Conservation (phyloP, 805 yeast genomes). For the Ogataea pignaliae region DNA sequence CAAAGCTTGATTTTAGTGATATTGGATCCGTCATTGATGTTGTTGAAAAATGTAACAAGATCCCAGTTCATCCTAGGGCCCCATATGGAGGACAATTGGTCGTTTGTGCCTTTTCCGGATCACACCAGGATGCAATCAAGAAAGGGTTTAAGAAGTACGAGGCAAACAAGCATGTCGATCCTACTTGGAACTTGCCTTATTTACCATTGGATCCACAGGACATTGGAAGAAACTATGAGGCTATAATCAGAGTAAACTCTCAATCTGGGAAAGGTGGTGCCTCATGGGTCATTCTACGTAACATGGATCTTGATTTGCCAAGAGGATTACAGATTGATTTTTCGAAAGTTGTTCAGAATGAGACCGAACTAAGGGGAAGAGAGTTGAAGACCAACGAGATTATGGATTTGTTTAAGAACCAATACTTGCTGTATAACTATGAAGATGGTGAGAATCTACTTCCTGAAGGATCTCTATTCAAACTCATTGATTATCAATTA, state of each 20-base stretch:
- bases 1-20: conserved; percentile 68
- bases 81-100: conserved; percentile 83
- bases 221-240: conserved; percentile 85
- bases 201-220: conserved; percentile 82
- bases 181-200: conserved; percentile 71
- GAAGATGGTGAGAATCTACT: conserved; percentile 22
- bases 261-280: conserved; percentile 90
- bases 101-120: conserved; percentile 79
- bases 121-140: conserved; percentile 87
- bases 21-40: conserved; percentile 61
- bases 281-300: conserved; percentile 77
- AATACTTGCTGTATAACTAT: conserved; percentile 41
- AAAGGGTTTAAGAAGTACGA: conserved; percentile 62
- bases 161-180: conserved; percentile 33
- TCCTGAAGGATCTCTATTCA: conserved; percentile 17
- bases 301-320: conserved; percentile 75
- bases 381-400: conserved; percentile 66
- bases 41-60: conserved; percentile 76
- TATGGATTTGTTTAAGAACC: conserved; percentile 56
- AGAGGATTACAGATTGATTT: conserved; percentile 75
- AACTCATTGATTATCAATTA: conserved; percentile 22
- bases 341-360: conserved; percentile 63
- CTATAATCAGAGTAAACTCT: conserved; percentile 84
- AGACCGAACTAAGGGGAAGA: conserved; percentile 67
- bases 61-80: conserved; percentile 73